Evolutionary conservation across 148 eudicot genomes (phyloP).

Genomic region (Rhododendron griersonianum): DNA sequence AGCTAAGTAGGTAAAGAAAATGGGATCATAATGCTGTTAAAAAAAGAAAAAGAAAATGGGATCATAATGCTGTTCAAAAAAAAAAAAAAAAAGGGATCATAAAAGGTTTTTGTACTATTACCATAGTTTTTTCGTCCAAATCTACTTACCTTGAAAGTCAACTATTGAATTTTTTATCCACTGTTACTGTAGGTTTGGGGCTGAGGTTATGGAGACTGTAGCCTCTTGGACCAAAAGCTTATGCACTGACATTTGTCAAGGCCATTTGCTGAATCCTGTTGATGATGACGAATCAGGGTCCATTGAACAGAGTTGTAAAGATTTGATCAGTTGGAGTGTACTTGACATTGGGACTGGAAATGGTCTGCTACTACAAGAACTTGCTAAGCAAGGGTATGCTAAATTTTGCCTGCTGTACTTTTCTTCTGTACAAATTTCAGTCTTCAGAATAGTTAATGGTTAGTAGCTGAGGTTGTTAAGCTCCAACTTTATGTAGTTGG

Average conservation of each 20-base stretch:
- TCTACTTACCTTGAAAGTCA: neutral
- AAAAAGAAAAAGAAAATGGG: no score
- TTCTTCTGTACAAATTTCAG: neutral
- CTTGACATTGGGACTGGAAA: conserved; percentile 99
- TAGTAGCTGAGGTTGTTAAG: neutral
- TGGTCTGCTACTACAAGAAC: conserved; percentile 95
- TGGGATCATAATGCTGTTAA: no score
- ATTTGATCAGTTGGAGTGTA: conserved; percentile 70
- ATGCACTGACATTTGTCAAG: conserved; percentile 57
- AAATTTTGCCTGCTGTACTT: neutral
- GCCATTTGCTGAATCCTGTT: conserved; percentile 45
- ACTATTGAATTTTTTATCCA: neutral
- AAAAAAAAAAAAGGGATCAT: neutral
- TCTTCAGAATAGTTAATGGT: neutral
- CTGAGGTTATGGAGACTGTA: conserved; percentile 95
- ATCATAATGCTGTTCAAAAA: no score
- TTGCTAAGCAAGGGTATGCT: conserved; percentile 85
- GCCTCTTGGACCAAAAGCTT: conserved; percentile 85
- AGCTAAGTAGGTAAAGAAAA: neutral
- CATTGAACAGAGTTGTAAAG: conserved; percentile 40
- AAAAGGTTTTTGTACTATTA: neutral
- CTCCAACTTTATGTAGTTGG: neutral
- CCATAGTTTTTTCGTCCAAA: neutral
- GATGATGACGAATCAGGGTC: conserved; percentile 36
- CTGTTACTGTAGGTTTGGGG: conserved; percentile 71